phyloP scores from a whole-genome alignment of 352 stramenopile species.

The Globisporangium canariense region DNA sequence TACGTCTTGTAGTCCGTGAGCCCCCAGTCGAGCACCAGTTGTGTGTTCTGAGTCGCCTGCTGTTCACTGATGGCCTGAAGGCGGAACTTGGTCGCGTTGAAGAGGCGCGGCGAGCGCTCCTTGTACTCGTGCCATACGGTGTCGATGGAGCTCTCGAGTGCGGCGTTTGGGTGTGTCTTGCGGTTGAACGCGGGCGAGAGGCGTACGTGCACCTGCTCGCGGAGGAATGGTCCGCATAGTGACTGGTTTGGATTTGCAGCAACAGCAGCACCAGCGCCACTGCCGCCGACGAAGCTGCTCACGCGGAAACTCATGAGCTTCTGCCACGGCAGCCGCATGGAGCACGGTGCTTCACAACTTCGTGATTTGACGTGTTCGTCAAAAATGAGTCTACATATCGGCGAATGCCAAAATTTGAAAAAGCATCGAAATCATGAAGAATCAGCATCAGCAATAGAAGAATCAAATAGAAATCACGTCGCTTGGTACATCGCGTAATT shows the following conservation, averaged over 20 bases:
- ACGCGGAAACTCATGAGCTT: conserved; percentile 44
- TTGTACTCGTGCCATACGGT: conserved; percentile 39
- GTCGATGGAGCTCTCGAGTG: conserved; percentile 35
- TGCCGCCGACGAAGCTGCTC: conserved; percentile 24
- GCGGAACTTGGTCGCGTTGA: conserved; percentile 78
- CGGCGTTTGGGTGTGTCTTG: conserved; percentile 32
- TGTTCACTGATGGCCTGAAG: conserved; percentile 15
- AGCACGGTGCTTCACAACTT: neutral
- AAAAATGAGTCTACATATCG: no score
- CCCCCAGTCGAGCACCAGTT: conserved; percentile 35
- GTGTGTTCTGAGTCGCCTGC: conserved; percentile 3
- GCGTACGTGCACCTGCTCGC: conserved; percentile 36
- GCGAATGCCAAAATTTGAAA: no score
- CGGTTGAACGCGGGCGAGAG: conserved; percentile 49
- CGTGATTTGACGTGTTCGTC: no score
- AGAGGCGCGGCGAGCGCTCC: conserved; percentile 38
- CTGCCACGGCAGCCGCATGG: conserved; percentile 20
- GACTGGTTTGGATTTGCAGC: neutral
- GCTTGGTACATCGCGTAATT: no score
- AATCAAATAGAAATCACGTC: no score
- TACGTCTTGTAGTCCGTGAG: conserved; percentile 79
- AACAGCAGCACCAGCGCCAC: neutral
- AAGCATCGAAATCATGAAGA: no score
- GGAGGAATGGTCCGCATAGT: conserved; percentile 17
- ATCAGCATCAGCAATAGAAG: no score